phyloP scores from a whole-genome alignment of 441 rosid species.

The Corymbia citriodora region DNA sequence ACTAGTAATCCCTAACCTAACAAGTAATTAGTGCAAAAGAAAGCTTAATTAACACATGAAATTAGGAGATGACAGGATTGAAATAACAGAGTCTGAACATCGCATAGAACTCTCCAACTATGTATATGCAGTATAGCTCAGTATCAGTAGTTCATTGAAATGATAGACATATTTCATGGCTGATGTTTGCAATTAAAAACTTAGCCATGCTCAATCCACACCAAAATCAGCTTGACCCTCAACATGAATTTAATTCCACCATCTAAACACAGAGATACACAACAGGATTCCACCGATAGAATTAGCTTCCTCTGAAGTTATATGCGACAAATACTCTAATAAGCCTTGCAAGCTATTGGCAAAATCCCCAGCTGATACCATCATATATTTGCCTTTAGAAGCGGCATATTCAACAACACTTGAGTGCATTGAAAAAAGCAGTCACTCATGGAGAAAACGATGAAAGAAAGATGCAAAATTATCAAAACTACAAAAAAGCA shows the following conservation, averaged over 20 bases:
- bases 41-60: neutral
- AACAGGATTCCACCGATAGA: neutral
- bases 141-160: neutral
- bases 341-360: neutral
- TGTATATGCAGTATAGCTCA: neutral
- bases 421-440: neutral
- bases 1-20: neutral
- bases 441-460: neutral
- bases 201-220: neutral
- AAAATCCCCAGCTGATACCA: neutral
- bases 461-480: neutral
- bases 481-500: neutral
- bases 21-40: neutral
- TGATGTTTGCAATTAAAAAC: neutral
- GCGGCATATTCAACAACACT: neutral
- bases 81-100: neutral
- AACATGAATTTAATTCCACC: neutral
- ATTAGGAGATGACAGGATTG: neutral
- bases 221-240: neutral
- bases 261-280: neutral
- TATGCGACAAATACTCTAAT: neutral
- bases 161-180: neutral
- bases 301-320: neutral
- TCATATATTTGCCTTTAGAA: neutral
- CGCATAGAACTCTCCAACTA: neutral